phyloP scores from a whole-genome alignment of 2,329 filamentous ascomycete genomes.

The Fusarium newnesense region DNA sequence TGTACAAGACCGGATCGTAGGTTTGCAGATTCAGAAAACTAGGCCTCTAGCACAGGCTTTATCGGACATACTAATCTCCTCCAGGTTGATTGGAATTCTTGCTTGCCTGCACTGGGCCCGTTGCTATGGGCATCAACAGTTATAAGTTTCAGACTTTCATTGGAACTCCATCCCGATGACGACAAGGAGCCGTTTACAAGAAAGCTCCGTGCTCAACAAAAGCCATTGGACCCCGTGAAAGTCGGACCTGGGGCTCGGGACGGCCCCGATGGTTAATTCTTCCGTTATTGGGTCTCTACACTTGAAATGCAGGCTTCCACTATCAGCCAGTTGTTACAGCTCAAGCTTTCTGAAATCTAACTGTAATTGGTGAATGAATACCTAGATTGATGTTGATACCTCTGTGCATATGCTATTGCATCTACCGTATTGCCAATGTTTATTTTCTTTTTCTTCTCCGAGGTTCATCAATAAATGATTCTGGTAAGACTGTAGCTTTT shows the following conservation, averaged over 20 bases:
- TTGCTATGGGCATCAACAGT: slow-evolving; percentile 23
- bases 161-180: slow-evolving; percentile 19
- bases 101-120: slow-evolving; percentile 9
- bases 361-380: background rate
- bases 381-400: background rate
- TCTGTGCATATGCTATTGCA: background rate
- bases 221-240: background rate
- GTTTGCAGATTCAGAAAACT: slow-evolving; percentile 5
- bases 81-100: slow-evolving; percentile 41
- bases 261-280: slow-evolving; percentile 13
- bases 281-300: slow-evolving; percentile 31
- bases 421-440: background rate
- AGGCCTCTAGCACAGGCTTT: background rate
- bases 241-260: background rate
- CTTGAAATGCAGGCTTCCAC: background rate
- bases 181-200: slow-evolving; percentile 2
- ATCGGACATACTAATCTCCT: slow-evolving; percentile 34
- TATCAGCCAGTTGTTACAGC: background rate
- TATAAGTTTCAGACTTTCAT: slow-evolving; percentile 28
- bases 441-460: background rate
- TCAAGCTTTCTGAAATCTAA: background rate
- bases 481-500: background rate
- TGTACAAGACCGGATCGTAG: slow-evolving; percentile 15
- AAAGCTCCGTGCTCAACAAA: slow-evolving; percentile 9
- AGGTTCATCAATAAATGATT: background rate